Evolutionary conservation across 805 yeast genomes (phyloP), one percentile per base, ranked within the genome.

Genomic region (Starmerella vitae): DNA sequence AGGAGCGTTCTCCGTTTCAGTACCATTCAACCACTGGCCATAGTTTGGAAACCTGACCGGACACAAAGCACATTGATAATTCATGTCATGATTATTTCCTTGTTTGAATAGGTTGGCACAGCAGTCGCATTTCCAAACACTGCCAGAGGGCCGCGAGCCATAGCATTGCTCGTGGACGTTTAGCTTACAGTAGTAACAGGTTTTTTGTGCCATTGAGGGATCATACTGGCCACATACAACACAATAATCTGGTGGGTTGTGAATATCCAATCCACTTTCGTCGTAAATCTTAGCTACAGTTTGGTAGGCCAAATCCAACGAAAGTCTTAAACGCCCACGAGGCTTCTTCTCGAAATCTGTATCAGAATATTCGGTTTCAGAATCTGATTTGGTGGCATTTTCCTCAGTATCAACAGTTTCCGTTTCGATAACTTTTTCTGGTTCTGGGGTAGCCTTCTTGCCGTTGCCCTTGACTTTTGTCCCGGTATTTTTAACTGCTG

Each of bases 21-120:
- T 29, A 4, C 50, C 49, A n/a, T 15, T 21, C 8, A 47, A 44
- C 44, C 49, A 41, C 9, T 44, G 38, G 22, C 38, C 39, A 35
- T 50, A 50, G 7, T 28, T 27, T 13, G 50, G 36, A 5, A 42
- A 24, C 8, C 39, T 29, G 9, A 42, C 39, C 5, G 49, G 50
- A 20, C 50, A 45, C 13, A 46, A 33, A 5, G 20, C 31, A 19
- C 51, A 47, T 19, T 39, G 38, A 20, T 47, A 44, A 20, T 2
- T 57, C 47, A 50, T 81, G 76, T 39, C 45, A 66, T 94, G 93
- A n/a, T n/a, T n/a, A n/a, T n/a, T n/a, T n/a, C n/a, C n/a, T n/a
- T n/a, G n/a, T n/a, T n/a, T n/a, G n/a, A n/a, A n/a, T 81, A 24
- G 78, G 76, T 51, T 88, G 55, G 17, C 81, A 63, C 30, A 77